These are phyloP conservation scores for Phaffomyces thermotolerans DNA, from an alignment of 805 yeast species.

Conservation along the genomic window DNA sequence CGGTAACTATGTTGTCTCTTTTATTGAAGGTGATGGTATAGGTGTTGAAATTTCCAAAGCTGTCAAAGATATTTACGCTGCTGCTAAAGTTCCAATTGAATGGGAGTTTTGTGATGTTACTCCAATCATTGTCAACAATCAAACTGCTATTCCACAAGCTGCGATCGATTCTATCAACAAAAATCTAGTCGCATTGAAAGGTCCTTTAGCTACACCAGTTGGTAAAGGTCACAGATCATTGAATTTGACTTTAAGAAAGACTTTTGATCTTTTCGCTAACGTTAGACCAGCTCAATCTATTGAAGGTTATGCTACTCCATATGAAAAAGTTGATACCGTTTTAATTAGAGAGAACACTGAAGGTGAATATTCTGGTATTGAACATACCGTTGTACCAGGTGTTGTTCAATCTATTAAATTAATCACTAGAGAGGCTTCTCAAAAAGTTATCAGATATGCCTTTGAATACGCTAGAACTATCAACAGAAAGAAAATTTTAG, in stretches of 20 bases:
- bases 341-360: conserved; percentile 98
- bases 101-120: conserved; percentile 98
- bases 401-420: conserved; percentile 97
- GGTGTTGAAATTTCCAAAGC: conserved; percentile 94
- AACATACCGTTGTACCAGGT: conserved; percentile 96
- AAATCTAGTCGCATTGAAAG: conserved; percentile 93
- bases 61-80: conserved; percentile 85
- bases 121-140: conserved; percentile 85
- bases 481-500: conserved; percentile 81
- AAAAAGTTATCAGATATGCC: conserved; percentile 93
- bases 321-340: conserved; percentile 81
- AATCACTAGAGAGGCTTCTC: conserved; percentile 94
- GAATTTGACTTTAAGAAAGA: conserved; percentile 95
- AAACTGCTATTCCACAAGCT: conserved; percentile 85
- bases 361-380: conserved; percentile 99
- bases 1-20: conserved; percentile 88
- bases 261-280: conserved; percentile 93
- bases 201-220: conserved; percentile 97
- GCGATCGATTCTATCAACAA: conserved; percentile 91
- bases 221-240: conserved; percentile 98
- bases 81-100: conserved; percentile 92
- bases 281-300: conserved; percentile 95
- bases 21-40: conserved; percentile 98
- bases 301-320: conserved; percentile 84
- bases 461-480: conserved; percentile 91